phyloP scores from a whole-genome alignment of 1,284 basidiomycete species.

The Fomitopsis betulina region DNA sequence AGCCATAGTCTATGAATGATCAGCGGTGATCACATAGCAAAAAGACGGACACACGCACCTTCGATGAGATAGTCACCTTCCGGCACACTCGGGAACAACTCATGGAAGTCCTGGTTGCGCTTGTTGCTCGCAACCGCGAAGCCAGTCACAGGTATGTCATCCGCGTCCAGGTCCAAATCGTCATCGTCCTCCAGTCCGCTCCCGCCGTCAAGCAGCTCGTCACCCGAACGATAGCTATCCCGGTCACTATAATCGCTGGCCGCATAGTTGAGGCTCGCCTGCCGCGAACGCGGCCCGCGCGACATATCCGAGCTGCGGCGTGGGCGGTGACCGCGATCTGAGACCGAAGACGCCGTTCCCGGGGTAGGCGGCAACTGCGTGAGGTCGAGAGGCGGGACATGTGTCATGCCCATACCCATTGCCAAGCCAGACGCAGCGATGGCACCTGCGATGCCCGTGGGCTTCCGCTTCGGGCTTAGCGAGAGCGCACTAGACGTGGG shows the following conservation, averaged over 20 bases:
- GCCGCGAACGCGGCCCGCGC: constrained; percentile 19
- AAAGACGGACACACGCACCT: constrained; percentile 47
- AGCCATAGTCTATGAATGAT: constrained; percentile 80
- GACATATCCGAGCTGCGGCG: constrained; percentile 13
- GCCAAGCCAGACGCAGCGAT: constrained; percentile 62
- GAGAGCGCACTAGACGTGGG: constrained; percentile 5
- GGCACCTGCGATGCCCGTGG: constrained; percentile 52
- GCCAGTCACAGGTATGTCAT: constrained; percentile 81
- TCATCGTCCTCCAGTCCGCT: constrained; percentile 30
- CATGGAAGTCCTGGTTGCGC: constrained; percentile 94
- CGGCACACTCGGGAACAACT: constrained; percentile 83
- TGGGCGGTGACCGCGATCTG: constrained; percentile 5
- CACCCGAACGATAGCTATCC: constrained; percentile 26
- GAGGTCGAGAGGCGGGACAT: constrained; percentile 22
- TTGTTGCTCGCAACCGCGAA: constrained; percentile 97
- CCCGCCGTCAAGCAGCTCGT: constrained; percentile 17
- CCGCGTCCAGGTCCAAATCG: constrained; percentile 51
- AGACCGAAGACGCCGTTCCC: constrained; percentile 9
- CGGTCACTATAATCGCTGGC: constrained; percentile 27
- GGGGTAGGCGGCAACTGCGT: constrained; percentile 18
- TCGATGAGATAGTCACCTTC: constrained; percentile 99
- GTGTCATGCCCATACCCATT: constrained; percentile 49
- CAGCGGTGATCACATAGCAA: neutral
- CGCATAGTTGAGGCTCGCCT: constrained; percentile 22
- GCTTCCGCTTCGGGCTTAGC: constrained; percentile 25